Evolutionary conservation across 78 protist species (phyloP), one percentile per base, ranked within the genome.

Genomic region (Guillardia theta): DNA sequence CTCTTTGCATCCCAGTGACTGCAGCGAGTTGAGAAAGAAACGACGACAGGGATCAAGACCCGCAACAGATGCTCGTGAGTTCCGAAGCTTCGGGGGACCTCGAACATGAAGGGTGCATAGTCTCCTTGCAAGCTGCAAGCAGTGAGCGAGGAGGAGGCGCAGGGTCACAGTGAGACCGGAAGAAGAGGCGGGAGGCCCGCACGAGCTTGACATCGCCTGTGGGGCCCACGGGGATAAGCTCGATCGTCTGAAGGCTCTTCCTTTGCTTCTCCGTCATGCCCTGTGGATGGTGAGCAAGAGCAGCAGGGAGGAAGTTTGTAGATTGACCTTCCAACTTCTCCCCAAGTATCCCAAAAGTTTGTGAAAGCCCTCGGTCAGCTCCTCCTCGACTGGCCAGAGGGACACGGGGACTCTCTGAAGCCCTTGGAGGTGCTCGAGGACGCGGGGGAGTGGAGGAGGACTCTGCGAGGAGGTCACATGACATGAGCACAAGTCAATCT

Each of bases 81-180:
- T 36, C 83, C 83, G 41, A 70, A 33, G 83, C 41, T 15, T 15
- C 83, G 6, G 46, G 83, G 90, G 33, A 36, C 24, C 48, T 78
- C 90, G 90, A 78, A 78, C 90, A 78, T 78, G 48, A 78, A 78
- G 50, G 90, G 90, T 30, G 10, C 24, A 30, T 44, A 78, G 48
- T 43, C 90, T 0, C 53, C 90, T 4, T 46, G 53, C 8, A 78
- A 48, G 18, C 39, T 12, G n/a, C n/a, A n/a, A n/a, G n/a, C n/a
- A n/a, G n/a, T n/a, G n/a, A n/a, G n/a, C n/a, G n/a, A n/a, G n/a
- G n/a, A n/a, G n/a, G n/a, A n/a, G n/a, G n/a, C n/a, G n/a, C n/a
- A n/a, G n/a, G n/a, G n/a, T n/a, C n/a, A n/a, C n/a, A n/a, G n/a
- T n/a, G n/a, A n/a, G n/a, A n/a, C n/a, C n/a, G n/a, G 90, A 37